Evolutionary conservation across 345 rosid species (phyloP).

Genomic region (Fremontodendron californicum): DNA sequence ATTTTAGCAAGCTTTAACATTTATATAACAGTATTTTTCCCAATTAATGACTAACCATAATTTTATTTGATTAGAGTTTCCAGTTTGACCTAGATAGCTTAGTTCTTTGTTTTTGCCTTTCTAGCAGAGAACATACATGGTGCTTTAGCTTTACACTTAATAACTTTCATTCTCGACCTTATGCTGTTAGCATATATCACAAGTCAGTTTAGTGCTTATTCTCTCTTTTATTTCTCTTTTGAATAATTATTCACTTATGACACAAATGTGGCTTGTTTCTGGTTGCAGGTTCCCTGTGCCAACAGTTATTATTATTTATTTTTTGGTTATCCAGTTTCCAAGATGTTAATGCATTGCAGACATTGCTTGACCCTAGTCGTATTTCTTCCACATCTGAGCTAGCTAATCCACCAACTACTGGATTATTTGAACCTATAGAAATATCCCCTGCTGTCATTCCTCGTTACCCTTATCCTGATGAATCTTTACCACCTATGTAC

Average conservation of each 20-base stretch:
- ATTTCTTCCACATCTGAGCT: constrained; percentile 48
- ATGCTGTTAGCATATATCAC: neutral
- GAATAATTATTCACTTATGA: neutral
- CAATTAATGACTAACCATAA: neutral
- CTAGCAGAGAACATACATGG: neutral
- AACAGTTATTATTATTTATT: constrained; percentile 48
- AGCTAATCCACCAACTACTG: constrained; percentile 66
- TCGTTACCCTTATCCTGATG: constrained; percentile 48
- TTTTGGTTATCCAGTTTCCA: constrained; percentile 66
- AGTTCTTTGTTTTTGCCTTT: neutral
- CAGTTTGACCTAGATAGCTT: neutral
- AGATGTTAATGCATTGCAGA: constrained; percentile 50
- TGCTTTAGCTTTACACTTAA: neutral
- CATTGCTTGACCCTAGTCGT: constrained; percentile 38
- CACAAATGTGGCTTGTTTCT: constrained; percentile 16
- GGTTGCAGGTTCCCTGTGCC: constrained; percentile 58
- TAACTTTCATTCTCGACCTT: neutral
- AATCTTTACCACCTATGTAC: constrained; percentile 75
- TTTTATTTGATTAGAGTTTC: neutral
- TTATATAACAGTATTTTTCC: neutral
- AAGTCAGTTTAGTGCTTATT: neutral
- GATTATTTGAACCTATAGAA: constrained; percentile 77
- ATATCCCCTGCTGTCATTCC: constrained; percentile 89
- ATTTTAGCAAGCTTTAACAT: neutral
- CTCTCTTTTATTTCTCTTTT: neutral